A percentile compares a stretch with the other conserved stretches of the same genome.
phyloP scores from a whole-genome alignment of 768 basidiomycete species.

The Hortiboletus campestris region DNA sequence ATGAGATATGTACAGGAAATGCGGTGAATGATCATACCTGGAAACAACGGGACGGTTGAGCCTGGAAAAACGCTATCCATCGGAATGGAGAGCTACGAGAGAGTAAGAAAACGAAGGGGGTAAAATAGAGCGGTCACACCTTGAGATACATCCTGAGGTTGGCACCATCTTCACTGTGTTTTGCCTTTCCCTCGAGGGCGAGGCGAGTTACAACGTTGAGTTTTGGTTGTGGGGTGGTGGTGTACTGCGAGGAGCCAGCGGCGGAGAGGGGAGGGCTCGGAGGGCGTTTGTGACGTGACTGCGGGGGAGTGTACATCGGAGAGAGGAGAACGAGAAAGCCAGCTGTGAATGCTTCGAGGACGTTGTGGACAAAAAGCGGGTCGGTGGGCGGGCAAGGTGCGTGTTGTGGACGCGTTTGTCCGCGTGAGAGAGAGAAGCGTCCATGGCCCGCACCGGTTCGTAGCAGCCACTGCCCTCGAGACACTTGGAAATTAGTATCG shows the following conservation, averaged over 20 bases:
- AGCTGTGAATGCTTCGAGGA: background rate
- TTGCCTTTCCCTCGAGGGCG: conserved; percentile 71
- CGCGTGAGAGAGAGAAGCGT: conserved; percentile 8
- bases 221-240: conserved; percentile 44
- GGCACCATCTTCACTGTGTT: conserved; percentile 61
- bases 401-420: conserved; percentile 23
- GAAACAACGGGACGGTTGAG: conserved; percentile 67
- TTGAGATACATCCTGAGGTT: conserved; percentile 76
- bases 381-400: conserved; percentile 10
- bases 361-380: conserved; percentile 14
- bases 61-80: conserved; percentile 65
- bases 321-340: background rate
- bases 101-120: background rate
- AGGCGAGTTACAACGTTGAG: conserved; percentile 72
- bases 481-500: no score
- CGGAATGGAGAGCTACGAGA: conserved; percentile 59
- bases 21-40: conserved; percentile 43
- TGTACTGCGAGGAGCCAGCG: conserved; percentile 43
- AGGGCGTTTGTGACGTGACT: conserved; percentile 30
- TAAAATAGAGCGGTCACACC: conserved; percentile 36
- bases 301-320: conserved; percentile 17
- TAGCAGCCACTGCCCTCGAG: no score
- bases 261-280: conserved; percentile 32
- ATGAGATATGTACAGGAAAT: background rate
- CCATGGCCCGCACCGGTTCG: no score